Conservation (phyloP, 116 monocot genomes). For the Iris pallida region DNA sequence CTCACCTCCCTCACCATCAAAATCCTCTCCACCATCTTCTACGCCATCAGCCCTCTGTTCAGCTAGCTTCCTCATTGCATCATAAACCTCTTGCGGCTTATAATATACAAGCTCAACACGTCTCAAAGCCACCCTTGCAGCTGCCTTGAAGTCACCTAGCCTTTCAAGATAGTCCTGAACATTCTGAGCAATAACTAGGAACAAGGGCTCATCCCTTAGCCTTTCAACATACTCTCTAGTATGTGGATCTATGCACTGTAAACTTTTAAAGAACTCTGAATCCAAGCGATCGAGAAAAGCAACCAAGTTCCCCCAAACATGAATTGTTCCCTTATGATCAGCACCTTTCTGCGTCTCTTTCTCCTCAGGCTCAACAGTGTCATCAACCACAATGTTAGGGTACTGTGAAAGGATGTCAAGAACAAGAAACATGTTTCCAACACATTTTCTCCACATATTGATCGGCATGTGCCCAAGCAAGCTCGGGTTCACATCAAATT, state of each 20-base stretch:
- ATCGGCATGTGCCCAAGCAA: constrained; percentile 88
- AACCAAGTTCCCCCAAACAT: constrained; percentile 78
- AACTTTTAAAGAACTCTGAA: constrained; percentile 87
- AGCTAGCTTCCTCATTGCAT: constrained; percentile 83
- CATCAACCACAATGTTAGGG: constrained; percentile 77
- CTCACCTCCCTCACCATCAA: constrained; percentile 33
- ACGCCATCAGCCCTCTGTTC: constrained; percentile 31
- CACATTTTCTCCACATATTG: constrained; percentile 82
- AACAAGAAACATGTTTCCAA: constrained; percentile 59
- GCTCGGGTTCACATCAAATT: constrained; percentile 96
- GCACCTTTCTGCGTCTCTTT: constrained; percentile 75
- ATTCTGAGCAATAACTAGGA: constrained; percentile 79
- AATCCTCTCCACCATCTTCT: constrained; percentile 20
- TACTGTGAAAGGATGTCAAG: constrained; percentile 80
- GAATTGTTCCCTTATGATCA: constrained; percentile 64
- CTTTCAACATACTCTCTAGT: constrained; percentile 86
- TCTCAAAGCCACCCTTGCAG: constrained; percentile 71
- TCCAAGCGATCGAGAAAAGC: constrained; percentile 79
- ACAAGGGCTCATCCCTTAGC: constrained; percentile 87
- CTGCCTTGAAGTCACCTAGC: constrained; percentile 61
- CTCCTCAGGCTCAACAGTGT: constrained; percentile 63
- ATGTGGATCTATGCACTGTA: constrained; percentile 91
- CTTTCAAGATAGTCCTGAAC: constrained; percentile 79
- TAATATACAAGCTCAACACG: constrained; percentile 87
- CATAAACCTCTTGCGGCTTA: constrained; percentile 94